Evolutionary conservation across 495 filamentous ascomycete genomes (phyloP), one percentile per base, ranked within the genome.

Genomic region (Massariosphaeria phaeospora): DNA sequence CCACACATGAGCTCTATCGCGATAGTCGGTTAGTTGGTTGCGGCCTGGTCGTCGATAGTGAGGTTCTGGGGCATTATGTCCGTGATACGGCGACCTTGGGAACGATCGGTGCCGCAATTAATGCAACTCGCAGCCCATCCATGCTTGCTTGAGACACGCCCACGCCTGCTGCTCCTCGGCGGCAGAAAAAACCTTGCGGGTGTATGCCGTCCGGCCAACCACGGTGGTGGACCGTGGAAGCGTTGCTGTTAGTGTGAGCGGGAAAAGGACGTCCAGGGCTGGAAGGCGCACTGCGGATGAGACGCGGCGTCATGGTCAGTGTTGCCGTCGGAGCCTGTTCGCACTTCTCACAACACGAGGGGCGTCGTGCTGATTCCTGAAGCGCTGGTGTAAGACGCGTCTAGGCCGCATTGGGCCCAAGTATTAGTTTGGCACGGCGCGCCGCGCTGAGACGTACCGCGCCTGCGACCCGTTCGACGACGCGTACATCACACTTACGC

Each of bases 371-470:
- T 45, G 38, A 41, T 25, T 56, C 27, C 50, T 38, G 38, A 48
- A 6, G 51, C 50, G 57, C 51, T 61, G 45, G 52, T 39, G 40
- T 57, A 24, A 52, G 47, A 57, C 40, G 33, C 6, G 5, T 3
- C 59, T 62, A 62, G 47, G 18, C 52, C 35, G 25, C 13, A 62
- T 42, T 9, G 2, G 59, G 59, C 27, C 57, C 48, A 40, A 62
- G 57, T 57, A 62, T 52, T 57, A 57, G 52, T 43, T 43, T 29
- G 30, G 45, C 59, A 49, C 41, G 51, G 36, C 44, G 39, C 59
- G 50, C 43, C 52, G 52, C 46, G 47, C 59, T 62, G 52, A 62
- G 47, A 62, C 59, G 53, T 53, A 62, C 53, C 52, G 48, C 53
- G 58, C 52, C 52, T 57, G 46, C 33, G 57, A 53, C 17, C 30